These are phyloP conservation scores for Suhomyces yuchorum DNA, from an alignment of 1,139 yeast species.

Conservation along the genomic window DNA sequence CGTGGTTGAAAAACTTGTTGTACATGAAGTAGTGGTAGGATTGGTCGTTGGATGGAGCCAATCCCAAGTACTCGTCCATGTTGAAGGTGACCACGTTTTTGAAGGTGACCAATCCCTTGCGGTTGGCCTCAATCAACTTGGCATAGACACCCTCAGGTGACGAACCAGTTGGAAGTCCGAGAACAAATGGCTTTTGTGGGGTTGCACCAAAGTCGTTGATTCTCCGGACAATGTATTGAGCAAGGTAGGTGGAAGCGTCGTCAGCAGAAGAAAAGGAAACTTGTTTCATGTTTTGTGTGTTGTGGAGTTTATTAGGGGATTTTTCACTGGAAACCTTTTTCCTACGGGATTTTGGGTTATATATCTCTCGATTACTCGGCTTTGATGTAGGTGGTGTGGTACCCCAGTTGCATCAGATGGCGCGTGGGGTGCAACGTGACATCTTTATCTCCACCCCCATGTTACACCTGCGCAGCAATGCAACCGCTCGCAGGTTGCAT, in stretches of 20 bases:
- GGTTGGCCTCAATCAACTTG: slow-evolving; percentile 48
- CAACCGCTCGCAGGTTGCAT: slow-evolving; percentile 13
- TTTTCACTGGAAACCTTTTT: background rate
- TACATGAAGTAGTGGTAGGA: slow-evolving; percentile 65
- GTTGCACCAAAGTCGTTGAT: slow-evolving; percentile 54
- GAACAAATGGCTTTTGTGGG: slow-evolving; percentile 51
- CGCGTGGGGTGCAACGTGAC: slow-evolving; percentile 8
- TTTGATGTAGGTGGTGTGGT: background rate
- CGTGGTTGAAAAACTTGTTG: slow-evolving; percentile 59
- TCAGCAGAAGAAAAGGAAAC: slow-evolving; percentile 40
- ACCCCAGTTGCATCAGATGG: background rate
- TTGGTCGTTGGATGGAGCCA: slow-evolving; percentile 51
- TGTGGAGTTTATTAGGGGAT: background rate
- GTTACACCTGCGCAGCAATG: slow-evolving; percentile 7
- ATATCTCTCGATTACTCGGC: background rate
- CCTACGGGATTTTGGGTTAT: background rate
- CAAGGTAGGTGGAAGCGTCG: slow-evolving; percentile 54
- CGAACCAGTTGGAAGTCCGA: slow-evolving; percentile 68
- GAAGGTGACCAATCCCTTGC: slow-evolving; percentile 48
- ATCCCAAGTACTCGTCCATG: slow-evolving; percentile 63
- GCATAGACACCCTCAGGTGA: slow-evolving; percentile 63
- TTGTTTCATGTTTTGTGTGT: slow-evolving; percentile 33
- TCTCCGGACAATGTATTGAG: slow-evolving; percentile 46
- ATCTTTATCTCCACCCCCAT: background rate
- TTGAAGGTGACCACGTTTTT: slow-evolving; percentile 61